Base-by-base conservation (phyloP, 2,329 filamentous ascomycete species). In the Scedosporium apiospermum region DNA sequence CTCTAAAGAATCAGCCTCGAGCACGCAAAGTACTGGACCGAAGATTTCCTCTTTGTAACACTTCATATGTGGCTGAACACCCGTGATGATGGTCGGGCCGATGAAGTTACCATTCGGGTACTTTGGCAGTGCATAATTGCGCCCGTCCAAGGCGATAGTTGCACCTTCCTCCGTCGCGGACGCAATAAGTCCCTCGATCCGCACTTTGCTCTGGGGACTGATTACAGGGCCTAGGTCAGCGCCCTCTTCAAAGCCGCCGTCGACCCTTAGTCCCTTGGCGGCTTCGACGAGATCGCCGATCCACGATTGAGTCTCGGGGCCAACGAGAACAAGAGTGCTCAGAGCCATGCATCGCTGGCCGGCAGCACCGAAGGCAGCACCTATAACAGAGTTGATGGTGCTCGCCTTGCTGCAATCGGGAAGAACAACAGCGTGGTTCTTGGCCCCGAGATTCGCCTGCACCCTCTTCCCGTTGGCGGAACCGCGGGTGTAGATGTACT, bases 381-480 rank as follows among this genome's bases (percentile, higher is more conserved):
- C 91, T 4, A 90, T 84, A 66, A 95, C 90, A 53, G 89, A 88
- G 77, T 93, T 95, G 70, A 95, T 78, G 67, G 91, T 90, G 70
- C 93, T 89, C 79, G 95, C 92, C 83, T 92, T 93, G 80, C 93
- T 93, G 79, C 87, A 90, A 78, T 95, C 90, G 18, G 90, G 90
- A 65, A 93, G 83, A 34, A 95, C 87, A 61, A 89, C 88, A 27
- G 90, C 90, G 74, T 95, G 90, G 81, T 95, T 95, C 83, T 95
- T 95, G 67, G 90, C 90, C 46, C 90, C 91, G 65, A 95, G 78
- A 77, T 95, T 95, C 73, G 90, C 90, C 78, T 95, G 91, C 38
- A 93, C 89, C 70, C 90, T 88, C 83, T 95, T 95, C 71, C 91
- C 90, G 70, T 93, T 91, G 71, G 89, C 90, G 1, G 89, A 91